Conservation (phyloP, 768 basidiomycete species). For the Lactifluus volemus region DNA sequence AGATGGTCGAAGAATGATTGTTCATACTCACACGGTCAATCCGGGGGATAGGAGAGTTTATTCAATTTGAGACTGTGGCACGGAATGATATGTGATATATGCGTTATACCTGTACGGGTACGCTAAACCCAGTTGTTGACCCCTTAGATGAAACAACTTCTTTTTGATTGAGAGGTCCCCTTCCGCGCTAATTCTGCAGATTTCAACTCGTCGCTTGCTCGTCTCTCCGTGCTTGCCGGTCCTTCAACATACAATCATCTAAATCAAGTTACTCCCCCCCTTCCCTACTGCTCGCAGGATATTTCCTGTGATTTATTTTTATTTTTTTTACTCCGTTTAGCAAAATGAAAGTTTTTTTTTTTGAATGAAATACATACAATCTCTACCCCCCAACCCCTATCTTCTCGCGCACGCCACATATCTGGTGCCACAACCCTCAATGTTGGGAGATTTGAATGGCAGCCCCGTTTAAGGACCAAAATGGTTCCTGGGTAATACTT, state of each 20-base stretch:
- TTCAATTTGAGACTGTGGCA: neutral
- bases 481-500: neutral
- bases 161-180: neutral
- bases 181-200: neutral
- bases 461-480: neutral
- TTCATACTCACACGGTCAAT: no score
- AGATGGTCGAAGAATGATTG: conserved; percentile 48
- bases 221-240: neutral
- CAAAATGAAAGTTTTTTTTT: neutral
- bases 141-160: neutral
- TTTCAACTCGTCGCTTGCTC: neutral
- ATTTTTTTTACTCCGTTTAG: conserved; percentile 2
- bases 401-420: no score
- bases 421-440: neutral
- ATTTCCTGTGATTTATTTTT: neutral
- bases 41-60: neutral
- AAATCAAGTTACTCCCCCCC: neutral
- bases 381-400: no score
- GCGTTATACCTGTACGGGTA: neutral
- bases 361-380: neutral
- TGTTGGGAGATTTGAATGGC: neutral
- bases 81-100: neutral
- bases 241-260: neutral
- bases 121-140: neutral
- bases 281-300: neutral